These are phyloP conservation scores for Yamadazyma epiphylla DNA, from an alignment of 1,139 yeast genomes.

Conservation along the genomic window DNA sequence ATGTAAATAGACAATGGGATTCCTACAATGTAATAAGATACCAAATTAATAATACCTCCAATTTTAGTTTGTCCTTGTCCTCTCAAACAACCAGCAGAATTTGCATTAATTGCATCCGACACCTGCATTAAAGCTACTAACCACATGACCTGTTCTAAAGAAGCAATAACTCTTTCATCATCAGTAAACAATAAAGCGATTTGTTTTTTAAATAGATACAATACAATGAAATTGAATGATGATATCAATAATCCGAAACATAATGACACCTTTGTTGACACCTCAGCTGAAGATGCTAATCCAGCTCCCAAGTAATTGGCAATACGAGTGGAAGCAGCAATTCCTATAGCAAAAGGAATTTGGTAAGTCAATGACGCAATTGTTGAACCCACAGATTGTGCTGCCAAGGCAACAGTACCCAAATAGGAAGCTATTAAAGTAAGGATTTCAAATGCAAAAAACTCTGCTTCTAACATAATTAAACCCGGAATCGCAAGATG, in stretches of 20 bases:
- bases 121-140: slow-evolving; percentile 53
- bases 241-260: slow-evolving; percentile 42
- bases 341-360: slow-evolving; percentile 58
- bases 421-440: slow-evolving; percentile 53
- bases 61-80: slow-evolving; percentile 57
- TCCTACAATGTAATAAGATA: slow-evolving; percentile 52
- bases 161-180: slow-evolving; percentile 38
- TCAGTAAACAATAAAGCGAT: slow-evolving; percentile 40
- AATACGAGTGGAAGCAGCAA: slow-evolving; percentile 56
- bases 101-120: slow-evolving; percentile 56
- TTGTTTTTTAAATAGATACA: slow-evolving; percentile 33
- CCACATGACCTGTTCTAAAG: slow-evolving; percentile 45
- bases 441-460: slow-evolving; percentile 54
- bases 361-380: slow-evolving; percentile 51
- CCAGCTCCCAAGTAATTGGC: slow-evolving; percentile 60
- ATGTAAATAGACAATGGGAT: slow-evolving; percentile 47
- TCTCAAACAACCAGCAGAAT: slow-evolving; percentile 56
- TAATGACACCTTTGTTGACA: slow-evolving; percentile 44
- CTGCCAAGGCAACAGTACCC: slow-evolving; percentile 53
- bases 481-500: slow-evolving; percentile 53
- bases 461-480: slow-evolving; percentile 58
- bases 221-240: slow-evolving; percentile 32
- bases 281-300: slow-evolving; percentile 41
- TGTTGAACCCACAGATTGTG: slow-evolving; percentile 56
- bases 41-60: slow-evolving; percentile 53